Evolutionary conservation across 352 stramenopile genomes (phyloP).

Genomic region (Pythium diclinum): DNA sequence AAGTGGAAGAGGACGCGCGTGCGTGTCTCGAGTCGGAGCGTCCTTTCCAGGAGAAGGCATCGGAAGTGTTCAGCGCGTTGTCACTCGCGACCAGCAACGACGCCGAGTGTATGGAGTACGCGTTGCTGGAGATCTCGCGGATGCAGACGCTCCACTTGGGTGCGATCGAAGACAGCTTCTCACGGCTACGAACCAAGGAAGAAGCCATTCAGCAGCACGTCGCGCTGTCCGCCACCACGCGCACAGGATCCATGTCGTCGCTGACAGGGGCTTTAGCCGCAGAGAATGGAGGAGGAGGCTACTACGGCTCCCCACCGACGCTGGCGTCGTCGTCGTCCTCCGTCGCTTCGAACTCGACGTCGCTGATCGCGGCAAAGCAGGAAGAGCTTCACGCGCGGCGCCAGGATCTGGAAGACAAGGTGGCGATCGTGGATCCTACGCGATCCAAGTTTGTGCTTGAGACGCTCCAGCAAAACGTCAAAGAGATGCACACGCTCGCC

Average conservation of each 20-base stretch:
- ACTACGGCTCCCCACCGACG: conserved; percentile 15
- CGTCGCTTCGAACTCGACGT: conserved; percentile 24
- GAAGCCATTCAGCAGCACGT: conserved; percentile 38
- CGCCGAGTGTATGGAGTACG: conserved; percentile 81
- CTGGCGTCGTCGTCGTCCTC: conserved; percentile 15
- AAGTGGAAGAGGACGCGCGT: conserved; percentile 53
- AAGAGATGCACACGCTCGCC: conserved; percentile 73
- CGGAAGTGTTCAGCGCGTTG: conserved; percentile 70
- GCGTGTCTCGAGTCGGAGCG: conserved; percentile 52
- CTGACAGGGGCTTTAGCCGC: background rate
- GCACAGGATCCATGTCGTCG: background rate
- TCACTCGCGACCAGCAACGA: conserved; percentile 68
- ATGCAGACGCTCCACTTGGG: conserved; percentile 80
- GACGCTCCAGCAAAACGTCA: conserved; percentile 61
- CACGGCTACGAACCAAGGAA: conserved; percentile 49
- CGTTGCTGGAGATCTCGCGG: conserved; percentile 67
- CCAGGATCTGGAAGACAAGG: conserved; percentile 50
- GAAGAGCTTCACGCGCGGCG: conserved; percentile 53
- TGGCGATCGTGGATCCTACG: conserved; percentile 52
- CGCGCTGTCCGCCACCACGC: background rate
- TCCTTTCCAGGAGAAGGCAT: conserved; percentile 63
- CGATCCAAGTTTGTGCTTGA: conserved; percentile 69
- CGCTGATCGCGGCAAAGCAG: conserved; percentile 35
- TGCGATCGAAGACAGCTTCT: conserved; percentile 72
- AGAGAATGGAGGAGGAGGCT: background rate